Base-by-base conservation (phyloP, 1,284 basidiomycete species). In the Cutaneotrichosporon cutaneum region DNA sequence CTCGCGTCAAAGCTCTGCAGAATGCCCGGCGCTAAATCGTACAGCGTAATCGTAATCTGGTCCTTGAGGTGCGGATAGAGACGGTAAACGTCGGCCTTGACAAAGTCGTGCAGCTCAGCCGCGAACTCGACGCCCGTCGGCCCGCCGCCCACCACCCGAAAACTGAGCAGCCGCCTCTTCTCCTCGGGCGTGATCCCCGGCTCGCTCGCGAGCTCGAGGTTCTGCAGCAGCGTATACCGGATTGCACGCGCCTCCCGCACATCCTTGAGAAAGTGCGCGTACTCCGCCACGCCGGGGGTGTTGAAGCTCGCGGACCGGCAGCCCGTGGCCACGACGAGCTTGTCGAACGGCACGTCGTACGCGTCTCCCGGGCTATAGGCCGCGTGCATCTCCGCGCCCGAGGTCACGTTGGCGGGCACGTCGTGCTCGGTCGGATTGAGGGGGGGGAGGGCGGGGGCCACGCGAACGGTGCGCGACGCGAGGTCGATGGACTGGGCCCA, bases 181-280 rank as follows among this genome's bases (percentile, higher is more conserved):
- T 90, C 84, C 22, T 83, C 76, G 64, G 90, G 87, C 2, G 86
- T 85, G 24, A 89, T 74, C 1, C 81, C 83, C 0, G 90, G 89
- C 68, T 88, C 86, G 60, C 85, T 86, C 1, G 91, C 90, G 71
- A 89, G 86, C 70, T 93, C 90, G 64, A 93, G 90, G 73, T 87
- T 85, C 86, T 67, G 48, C 88, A 90, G 75, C 88, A 94, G 86
- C 1, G 89, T 82, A 16, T 84, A 82, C 26, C 91, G 84, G 68
- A 94, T 94, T 2, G 83, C 83, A n/a, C 90, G 82, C 0, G 92
- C 90, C 69, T 94, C 91, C 48, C 84, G 83, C 48, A 91, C 86
- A 64, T 91, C 89, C 74, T 93, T 94, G 26, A 94, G 80, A 75
- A 93, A 92, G 68, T 88, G 85, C 0, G 88, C 89, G 66, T 92